Evolutionary conservation across 108 stramenopile species (phyloP), one percentile per base, ranked within the genome.

Genomic region (Nitzschia sp.): DNA sequence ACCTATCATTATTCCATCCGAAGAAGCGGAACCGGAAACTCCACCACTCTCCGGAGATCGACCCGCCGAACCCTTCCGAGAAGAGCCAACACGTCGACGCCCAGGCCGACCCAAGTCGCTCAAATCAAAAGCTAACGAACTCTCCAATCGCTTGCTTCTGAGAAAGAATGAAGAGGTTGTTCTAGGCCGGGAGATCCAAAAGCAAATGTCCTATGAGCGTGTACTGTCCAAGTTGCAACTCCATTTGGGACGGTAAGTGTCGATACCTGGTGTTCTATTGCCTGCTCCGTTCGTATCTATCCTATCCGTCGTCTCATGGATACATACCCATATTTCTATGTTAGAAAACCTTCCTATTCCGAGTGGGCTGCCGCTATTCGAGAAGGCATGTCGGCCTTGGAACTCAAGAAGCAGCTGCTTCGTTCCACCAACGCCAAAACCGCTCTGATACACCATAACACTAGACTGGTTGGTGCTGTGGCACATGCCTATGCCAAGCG

Each of bases 131-230:
- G 29, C 29, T 93, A 89, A 6, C 3, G 17, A 48, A 48, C 46
- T 48, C 17, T 91, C 90, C 57, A 92, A 90, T 73, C 93, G 91
- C 65, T 88, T 90, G 44, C 76, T 94, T 8, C 67, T 94, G 53
- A 88, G 89, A 48, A 88, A 86, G 71, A 90, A 91, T 58, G 93
- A 94, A 70, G 93, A 94, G 69, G 82, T 91, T 41, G 80, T 94
- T 52, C 65, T 94, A 43, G 93, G 85, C 7, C 51, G 93, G 21
- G 90, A 94, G 75, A 89, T 94, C 63, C 93, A 94, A 63, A 90
- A 86, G 41, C 69, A 91, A 57, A 81, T 91, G 42, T 76, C 80
- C 63, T 94, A 80, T 80, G 93, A 94, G 75, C 84, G 76, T 46
- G 65, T 72, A 42, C 78, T 90, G 10, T 87, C 88, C 54, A 59